A percentile compares a stretch with the other conserved stretches of the same genome.
These are phyloP conservation scores for Lentinula edodes DNA, from an alignment of 768 basidiomycete genomes.

Conservation along the genomic window DNA sequence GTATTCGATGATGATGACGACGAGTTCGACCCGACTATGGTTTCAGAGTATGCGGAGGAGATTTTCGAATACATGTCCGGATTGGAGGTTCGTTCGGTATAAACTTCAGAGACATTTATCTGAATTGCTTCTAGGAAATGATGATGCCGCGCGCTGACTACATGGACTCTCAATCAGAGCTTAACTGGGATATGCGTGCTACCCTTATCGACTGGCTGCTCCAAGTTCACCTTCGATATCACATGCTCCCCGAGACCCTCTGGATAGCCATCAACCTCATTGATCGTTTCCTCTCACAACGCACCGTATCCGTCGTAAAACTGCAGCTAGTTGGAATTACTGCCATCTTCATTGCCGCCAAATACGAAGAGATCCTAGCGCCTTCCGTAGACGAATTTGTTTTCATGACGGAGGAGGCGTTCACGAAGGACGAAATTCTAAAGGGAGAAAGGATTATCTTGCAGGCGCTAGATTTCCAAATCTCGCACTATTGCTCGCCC, in stretches of 20 bases:
- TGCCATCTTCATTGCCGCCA: constrained; percentile 98
- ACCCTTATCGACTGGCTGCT: constrained; percentile 97
- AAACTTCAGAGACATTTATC: not conserved
- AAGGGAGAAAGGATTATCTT: constrained; percentile 97
- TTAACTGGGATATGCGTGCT: constrained; percentile 92
- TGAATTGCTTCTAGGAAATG: constrained; percentile 46
- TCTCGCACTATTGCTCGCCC: constrained; percentile 97
- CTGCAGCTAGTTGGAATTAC: constrained; percentile 97
- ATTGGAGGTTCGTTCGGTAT: constrained; percentile 63
- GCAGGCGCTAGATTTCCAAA: constrained; percentile 89
- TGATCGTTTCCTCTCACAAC: constrained; percentile 86
- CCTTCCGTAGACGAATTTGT: constrained; percentile 98
- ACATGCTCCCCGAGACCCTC: constrained; percentile 97
- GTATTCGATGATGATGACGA: constrained; percentile 67
- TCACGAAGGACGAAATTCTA: constrained; percentile 91
- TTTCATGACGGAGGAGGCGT: constrained; percentile 95
- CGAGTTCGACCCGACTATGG: constrained; percentile 87
- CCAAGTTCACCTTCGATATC: constrained; percentile 96
- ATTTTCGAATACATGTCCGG: constrained; percentile 96
- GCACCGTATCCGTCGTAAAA: constrained; percentile 84
- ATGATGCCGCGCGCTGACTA: constrained; percentile 92
- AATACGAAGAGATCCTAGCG: constrained; percentile 98
- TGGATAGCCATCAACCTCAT: constrained; percentile 99
- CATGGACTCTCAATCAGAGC: constrained; percentile 90
- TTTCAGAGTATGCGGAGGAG: constrained; percentile 97